Conservation (phyloP, 352 stramenopile genomes). For the Pythium scleroteichum region DNA sequence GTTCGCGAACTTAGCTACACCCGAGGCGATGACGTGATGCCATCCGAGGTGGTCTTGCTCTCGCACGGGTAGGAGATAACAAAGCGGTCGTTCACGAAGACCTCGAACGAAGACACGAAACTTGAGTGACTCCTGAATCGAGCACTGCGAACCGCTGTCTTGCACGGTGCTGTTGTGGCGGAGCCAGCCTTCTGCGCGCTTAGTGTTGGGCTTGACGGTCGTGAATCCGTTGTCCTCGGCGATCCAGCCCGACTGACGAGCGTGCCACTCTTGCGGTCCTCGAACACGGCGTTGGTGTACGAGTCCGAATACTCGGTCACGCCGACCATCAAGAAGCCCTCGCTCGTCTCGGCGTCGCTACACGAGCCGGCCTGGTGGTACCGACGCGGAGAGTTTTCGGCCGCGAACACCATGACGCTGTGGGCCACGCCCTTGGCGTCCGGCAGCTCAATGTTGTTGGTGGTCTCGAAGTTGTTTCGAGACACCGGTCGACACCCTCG, state of each 20-base stretch:
- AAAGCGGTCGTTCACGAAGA: constrained; percentile 76
- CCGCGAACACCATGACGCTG: constrained; percentile 69
- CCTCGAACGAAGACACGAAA: constrained; percentile 73
- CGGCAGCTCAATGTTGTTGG: constrained; percentile 56
- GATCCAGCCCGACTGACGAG: constrained; percentile 66
- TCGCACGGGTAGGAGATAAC: constrained; percentile 67
- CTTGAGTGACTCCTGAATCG: constrained; percentile 43
- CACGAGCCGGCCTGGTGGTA: constrained; percentile 33
- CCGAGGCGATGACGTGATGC: constrained; percentile 54
- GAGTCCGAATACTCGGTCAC: constrained; percentile 63
- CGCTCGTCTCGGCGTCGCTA: constrained; percentile 26
- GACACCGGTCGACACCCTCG: no score
- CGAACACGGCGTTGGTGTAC: constrained; percentile 73
- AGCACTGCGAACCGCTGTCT: constrained; percentile 32
- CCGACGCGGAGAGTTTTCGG: constrained; percentile 43
- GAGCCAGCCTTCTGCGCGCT: constrained; percentile 49
- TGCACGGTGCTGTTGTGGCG: constrained; percentile 55
- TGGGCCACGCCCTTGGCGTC: constrained; percentile 58
- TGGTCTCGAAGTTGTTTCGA: constrained; percentile 77
- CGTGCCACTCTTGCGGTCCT: constrained; percentile 53
- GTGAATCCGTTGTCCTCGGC: constrained; percentile 57
- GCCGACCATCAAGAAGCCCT: constrained; percentile 60
- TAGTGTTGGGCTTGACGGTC: constrained; percentile 35
- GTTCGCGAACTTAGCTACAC: constrained; percentile 51
- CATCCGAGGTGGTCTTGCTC: constrained; percentile 44